Evolutionary conservation across 192 early-diverging fungal species (phyloP).

Genomic region (Backusella mclennaniae): DNA sequence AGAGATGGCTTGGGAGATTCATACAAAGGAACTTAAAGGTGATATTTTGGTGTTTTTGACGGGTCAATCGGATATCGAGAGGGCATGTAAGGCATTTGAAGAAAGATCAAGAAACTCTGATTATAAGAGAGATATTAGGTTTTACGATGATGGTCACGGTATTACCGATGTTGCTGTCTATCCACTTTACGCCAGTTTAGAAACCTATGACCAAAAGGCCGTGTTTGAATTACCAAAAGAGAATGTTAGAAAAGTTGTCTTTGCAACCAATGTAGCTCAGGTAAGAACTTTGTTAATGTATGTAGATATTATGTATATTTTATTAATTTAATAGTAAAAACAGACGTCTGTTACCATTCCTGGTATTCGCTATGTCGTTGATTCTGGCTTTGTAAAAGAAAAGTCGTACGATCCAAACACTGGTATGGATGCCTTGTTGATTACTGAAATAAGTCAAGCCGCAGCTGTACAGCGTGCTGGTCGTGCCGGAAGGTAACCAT

Average conservation of each 20-base stretch:
- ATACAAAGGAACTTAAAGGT: conserved; percentile 76
- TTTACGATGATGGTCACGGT: conserved; percentile 37
- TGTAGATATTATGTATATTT: background rate
- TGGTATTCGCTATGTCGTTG: conserved; percentile 92
- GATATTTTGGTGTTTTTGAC: conserved; percentile 96
- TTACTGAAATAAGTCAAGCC: conserved; percentile 91
- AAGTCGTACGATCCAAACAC: conserved; percentile 93
- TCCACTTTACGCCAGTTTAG: conserved; percentile 74
- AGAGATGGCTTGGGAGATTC: conserved; percentile 77
- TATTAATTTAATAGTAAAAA: background rate
- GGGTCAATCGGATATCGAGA: conserved; percentile 94
- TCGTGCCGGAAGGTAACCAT: conserved; percentile 70
- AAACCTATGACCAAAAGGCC: conserved; percentile 79
- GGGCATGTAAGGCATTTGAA: conserved; percentile 59
- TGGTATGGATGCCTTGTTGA: conserved; percentile 89
- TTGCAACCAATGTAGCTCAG: conserved; percentile 96
- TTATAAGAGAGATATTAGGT: conserved; percentile 46
- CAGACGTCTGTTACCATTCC: conserved; percentile 91
- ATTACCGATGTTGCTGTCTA: conserved; percentile 47
- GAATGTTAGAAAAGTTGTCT: conserved; percentile 82
- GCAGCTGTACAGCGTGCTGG: conserved; percentile 93
- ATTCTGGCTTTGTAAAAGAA: conserved; percentile 92
- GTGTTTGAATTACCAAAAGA: conserved; percentile 83
- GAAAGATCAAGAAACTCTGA: conserved; percentile 45
- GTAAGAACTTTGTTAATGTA: conserved; percentile 26